Base-by-base conservation (phyloP, 352 stramenopile species). In the Blastocystis sp. region DNA sequence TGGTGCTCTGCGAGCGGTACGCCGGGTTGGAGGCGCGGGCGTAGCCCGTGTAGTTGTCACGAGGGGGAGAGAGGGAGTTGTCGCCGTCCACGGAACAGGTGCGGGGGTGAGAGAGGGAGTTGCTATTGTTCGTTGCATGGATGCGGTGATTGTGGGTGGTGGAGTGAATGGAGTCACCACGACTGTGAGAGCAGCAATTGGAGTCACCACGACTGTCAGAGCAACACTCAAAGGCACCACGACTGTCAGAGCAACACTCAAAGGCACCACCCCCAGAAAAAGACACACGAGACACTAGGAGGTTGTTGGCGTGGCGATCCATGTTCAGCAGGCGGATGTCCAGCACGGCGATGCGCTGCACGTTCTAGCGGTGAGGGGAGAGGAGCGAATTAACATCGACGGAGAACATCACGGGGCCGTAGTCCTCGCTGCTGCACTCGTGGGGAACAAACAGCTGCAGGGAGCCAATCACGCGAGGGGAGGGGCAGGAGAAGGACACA, bases 281-380 rank as follows among this genome's bases (percentile, higher is more conserved):
- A 34, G 28, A 38, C 24, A 48, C 24, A 14, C 24, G 64, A n/a
- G 64, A 48, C 3, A 93, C 91, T 9, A 94, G 80, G 7, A 94
- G 70, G 87, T 95, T 95, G 69, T 93, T 93, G 14, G 92, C 93
- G 65, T 95, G 93, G 54, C 93, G 93, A 89, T 95, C 93, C 57
- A 92, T 94, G 90, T 95, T 95, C 89, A 95, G 95, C 52, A 95
- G 92, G 69, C 93, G 92, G 59, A 95, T 90, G 90, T 95, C 93
- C 38, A 95, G 80, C 42, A 95, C 95, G 24, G 92, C 93, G 87
- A 95, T 93, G 92, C 95, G 95, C 90, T 95, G 93, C 66, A 95
- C 93, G 89, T 95, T 93, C 2, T 34, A 34, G 28, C 28, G 28
- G 0, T 34, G 28, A 34, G 28, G 28, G 28, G 28, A 34, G 28